These are phyloP conservation scores for Arbutus unedo DNA, from an alignment of 148 eudicot genomes.

Conservation along the genomic window DNA sequence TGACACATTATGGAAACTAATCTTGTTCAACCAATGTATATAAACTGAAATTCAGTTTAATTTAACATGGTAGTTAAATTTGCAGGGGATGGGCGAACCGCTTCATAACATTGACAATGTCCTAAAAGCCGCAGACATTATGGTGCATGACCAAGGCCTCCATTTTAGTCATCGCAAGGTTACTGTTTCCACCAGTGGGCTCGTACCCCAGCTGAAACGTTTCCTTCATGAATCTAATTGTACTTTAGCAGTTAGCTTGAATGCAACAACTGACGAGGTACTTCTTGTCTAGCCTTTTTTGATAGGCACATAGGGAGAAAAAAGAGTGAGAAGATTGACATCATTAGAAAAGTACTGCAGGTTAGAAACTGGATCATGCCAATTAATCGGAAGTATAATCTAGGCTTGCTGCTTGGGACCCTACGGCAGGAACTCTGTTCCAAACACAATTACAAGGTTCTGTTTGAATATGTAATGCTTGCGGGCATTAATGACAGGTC, in stretches of 20 bases:
- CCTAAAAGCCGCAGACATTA: constrained; percentile 71
- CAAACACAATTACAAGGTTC: constrained; percentile 69
- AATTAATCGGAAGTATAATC: constrained; percentile 87
- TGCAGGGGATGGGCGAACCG: constrained; percentile 99
- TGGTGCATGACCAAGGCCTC: constrained; percentile 93
- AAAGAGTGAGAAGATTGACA: background rate
- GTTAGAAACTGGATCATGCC: constrained; percentile 99
- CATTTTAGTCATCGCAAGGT: constrained; percentile 93
- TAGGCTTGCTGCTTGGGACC: constrained; percentile 71
- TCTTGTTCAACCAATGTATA: background rate
- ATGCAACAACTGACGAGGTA: constrained; percentile 95
- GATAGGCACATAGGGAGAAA: background rate
- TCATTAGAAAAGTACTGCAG: constrained; percentile 31
- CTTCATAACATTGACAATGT: constrained; percentile 93
- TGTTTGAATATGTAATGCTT: constrained; percentile 96
- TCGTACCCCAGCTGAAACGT: constrained; percentile 86
- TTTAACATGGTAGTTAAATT: background rate
- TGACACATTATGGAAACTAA: background rate
- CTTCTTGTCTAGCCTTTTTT: constrained; percentile 7
- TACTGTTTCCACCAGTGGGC: constrained; percentile 90
- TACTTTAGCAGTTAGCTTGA: constrained; percentile 83
- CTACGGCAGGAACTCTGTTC: constrained; percentile 63
- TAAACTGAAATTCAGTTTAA: background rate
- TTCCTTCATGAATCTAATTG: constrained; percentile 72
- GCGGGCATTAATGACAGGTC: constrained; percentile 96